Conservation (phyloP, 768 basidiomycete genomes). For the Vararia minispora region DNA sequence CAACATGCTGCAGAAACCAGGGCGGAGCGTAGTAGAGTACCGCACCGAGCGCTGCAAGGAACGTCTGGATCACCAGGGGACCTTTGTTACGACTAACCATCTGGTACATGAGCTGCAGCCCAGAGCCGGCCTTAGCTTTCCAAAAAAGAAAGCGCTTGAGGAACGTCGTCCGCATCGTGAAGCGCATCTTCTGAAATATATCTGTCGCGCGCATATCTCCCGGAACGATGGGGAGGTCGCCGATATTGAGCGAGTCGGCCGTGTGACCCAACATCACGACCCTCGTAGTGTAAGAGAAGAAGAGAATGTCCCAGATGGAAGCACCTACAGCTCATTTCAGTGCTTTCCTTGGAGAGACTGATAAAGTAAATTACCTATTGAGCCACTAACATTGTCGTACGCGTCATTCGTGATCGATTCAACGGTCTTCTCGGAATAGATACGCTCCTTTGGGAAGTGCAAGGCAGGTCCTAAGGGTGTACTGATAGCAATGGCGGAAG, state of each 20-base stretch:
- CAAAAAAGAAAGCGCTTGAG: constrained; percentile 40
- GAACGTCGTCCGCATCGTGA: constrained; percentile 36
- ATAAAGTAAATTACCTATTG: constrained; percentile 28
- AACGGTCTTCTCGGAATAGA: constrained; percentile 67
- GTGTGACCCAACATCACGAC: constrained; percentile 78
- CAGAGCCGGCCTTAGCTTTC: constrained; percentile 49
- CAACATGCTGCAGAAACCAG: constrained; percentile 48
- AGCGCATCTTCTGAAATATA: constrained; percentile 58
- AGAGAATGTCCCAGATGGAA: constrained; percentile 47
- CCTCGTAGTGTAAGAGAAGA: constrained; percentile 85
- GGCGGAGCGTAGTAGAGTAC: constrained; percentile 52
- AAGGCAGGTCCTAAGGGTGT: constrained; percentile 67
- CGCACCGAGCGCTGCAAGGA: constrained; percentile 46
- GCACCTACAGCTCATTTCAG: constrained; percentile 28
- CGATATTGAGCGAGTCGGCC: constrained; percentile 68
- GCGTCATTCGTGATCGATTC: constrained; percentile 46
- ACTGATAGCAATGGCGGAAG: constrained; percentile 30
- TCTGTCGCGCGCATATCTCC: constrained; percentile 54
- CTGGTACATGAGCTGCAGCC: constrained; percentile 52
- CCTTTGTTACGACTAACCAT: constrained; percentile 45
- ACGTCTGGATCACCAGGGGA: constrained; percentile 29
- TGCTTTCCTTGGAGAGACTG: background rate
- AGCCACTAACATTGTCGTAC: constrained; percentile 66
- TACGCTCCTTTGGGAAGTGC: constrained; percentile 58
- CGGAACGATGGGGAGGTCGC: constrained; percentile 77